These are phyloP conservation scores for Arthrinium puccinioides DNA, from an alignment of 2,329 filamentous ascomycete species.

Conservation along the genomic window DNA sequence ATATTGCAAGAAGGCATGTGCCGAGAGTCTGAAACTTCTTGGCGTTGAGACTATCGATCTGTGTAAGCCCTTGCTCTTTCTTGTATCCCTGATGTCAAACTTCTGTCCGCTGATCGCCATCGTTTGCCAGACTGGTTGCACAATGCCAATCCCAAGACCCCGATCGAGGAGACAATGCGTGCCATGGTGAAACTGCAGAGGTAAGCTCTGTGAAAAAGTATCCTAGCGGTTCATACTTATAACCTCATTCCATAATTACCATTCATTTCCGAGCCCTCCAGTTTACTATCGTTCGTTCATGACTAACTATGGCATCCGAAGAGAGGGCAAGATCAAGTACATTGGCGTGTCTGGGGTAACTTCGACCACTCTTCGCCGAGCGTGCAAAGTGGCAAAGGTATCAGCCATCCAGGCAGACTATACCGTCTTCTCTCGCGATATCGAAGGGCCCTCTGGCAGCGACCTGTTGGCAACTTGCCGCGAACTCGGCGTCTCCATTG, in stretches of 20 bases:
- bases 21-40: conserved; percentile 35
- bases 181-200: conserved; percentile 40
- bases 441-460: conserved; percentile 43
- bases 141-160: conserved; percentile 36
- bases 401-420: conserved; percentile 47
- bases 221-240: too few species aligned
- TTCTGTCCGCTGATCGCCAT: neutral
- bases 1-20: conserved; percentile 17
- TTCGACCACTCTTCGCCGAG: conserved; percentile 38
- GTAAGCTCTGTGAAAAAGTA: too few species aligned
- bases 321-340: conserved; percentile 48
- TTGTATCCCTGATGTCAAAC: neutral
- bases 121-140: conserved; percentile 37
- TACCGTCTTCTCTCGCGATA: conserved; percentile 45
- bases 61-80: conserved; percentile 8
- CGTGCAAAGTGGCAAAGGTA: conserved; percentile 37
- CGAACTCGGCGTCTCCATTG: conserved; percentile 49
- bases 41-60: conserved; percentile 48
- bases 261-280: too few species aligned
- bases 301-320: neutral
- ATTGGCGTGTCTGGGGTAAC: conserved; percentile 46
- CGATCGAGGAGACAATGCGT: conserved; percentile 41
- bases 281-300: too few species aligned
- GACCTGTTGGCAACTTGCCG: conserved; percentile 45
- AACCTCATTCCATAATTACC: conserved; percentile 20